Evolutionary conservation across 148 eudicot species (phyloP).

Genomic region (Oxyria digyna): DNA sequence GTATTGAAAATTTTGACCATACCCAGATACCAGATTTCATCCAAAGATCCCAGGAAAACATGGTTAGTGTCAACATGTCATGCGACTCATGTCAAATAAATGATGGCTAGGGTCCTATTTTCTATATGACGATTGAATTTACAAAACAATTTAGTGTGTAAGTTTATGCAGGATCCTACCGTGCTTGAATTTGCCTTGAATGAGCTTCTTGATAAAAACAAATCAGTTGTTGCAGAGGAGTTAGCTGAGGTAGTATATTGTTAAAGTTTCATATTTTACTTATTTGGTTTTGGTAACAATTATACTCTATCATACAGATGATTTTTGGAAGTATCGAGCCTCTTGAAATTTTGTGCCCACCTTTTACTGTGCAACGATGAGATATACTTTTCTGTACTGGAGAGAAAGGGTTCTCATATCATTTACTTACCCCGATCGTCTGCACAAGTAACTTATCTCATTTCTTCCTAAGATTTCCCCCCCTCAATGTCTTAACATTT

Average conservation of each 20-base stretch:
- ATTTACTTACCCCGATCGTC: conserved; percentile 72
- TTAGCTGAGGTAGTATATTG: conserved; percentile 72
- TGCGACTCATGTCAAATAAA: conserved; percentile 7
- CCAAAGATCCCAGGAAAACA: no score
- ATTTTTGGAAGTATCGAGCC: conserved; percentile 85
- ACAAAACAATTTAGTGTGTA: neutral
- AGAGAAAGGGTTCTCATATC: conserved; percentile 44
- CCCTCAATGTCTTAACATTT: neutral
- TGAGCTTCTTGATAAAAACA: no score
- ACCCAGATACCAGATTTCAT: no score
- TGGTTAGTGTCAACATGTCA: conserved; percentile 51
- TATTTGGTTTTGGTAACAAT: conserved; percentile 20
- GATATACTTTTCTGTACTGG: conserved; percentile 59
- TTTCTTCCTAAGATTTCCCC: neutral
- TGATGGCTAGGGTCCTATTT: neutral
- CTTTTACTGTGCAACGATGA: conserved; percentile 76
- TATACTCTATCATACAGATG: conserved; percentile 49
- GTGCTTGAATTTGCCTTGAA: no score
- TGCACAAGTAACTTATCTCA: conserved; percentile 39
- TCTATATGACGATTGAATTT: conserved; percentile 7
- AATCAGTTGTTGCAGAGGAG: no score
- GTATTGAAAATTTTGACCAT: no score
- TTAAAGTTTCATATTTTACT: conserved; percentile 1
- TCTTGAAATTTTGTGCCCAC: conserved; percentile 87
- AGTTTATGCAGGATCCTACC: no score